Base-by-base conservation (phyloP, 2,329 filamentous ascomycete genomes). In the Pseudocercospora cruenta region DNA sequence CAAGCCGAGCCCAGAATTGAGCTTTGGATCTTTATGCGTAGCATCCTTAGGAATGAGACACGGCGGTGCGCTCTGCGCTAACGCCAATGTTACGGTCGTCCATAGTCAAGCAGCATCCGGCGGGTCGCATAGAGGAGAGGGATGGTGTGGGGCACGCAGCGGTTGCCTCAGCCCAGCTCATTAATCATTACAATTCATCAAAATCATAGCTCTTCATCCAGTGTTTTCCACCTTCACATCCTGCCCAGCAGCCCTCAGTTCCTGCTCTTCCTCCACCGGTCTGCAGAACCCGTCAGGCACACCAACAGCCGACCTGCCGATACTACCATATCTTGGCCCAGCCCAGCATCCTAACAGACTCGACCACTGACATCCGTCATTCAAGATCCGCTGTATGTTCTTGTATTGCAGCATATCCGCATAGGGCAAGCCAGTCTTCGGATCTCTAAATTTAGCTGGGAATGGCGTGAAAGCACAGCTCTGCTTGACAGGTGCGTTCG, bases 281-380 rank as follows among this genome's bases (percentile, higher is more conserved):
- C 54, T 53, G 24, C 65, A 69, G 66, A 97, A 98, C 60, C 92
- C 86, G 65, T 88, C 88, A 0, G 93, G 94, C 24, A 97, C 94
- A 6, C 93, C 94, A 45, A 84, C 84, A 8, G 91, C 91, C 0
- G 81, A 92, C 87, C 72, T 79, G 82, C 76, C 82, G 47, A 70
- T 69, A 26, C 72, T 72, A 21, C 78, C 72, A 75, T 74, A 74
- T 3, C 66, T 65, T 3, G 74, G 72, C 0, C 94, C 94, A 4
- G 94, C 90, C 86, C 94, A 99, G 16, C 90, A 91, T 5, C 92
- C 93, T 31, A 96, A 79, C 71, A 95, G 83, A 31, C 84, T 84
- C 76, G 93, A 96, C 91, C 92, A 99, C 65, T 87, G 87, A 77
- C 93, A 94, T 53, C 92, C 88, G 51, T 92, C 91, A 1, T 83